Evolutionary conservation across 441 rosid genomes (phyloP).

Genomic region (Adansonia rubrostipa): DNA sequence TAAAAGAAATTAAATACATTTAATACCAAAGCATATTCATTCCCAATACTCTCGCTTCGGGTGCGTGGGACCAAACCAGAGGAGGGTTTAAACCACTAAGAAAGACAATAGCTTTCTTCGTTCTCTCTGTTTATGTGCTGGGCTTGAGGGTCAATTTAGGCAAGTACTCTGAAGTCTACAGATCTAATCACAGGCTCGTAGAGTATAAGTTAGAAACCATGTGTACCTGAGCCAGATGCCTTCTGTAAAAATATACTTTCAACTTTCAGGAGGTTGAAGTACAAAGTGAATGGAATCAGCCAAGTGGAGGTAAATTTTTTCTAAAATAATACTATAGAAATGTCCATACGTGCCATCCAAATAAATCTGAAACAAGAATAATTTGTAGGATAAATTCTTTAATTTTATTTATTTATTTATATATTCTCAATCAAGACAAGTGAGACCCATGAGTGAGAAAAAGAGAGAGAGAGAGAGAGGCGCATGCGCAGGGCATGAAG

Average conservation of each 20-base stretch:
- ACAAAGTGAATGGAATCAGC: not conserved
- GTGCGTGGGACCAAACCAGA: not conserved
- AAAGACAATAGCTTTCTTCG: not conserved
- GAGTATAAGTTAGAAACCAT: not conserved
- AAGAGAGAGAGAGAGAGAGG: not conserved
- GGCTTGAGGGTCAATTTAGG: not conserved
- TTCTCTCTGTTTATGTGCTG: not conserved
- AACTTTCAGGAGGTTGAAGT: not conserved
- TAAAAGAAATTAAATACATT: no score
- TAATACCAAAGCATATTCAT: no score
- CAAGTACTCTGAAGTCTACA: not conserved
- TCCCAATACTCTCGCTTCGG: no score
- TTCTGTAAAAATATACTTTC: not conserved
- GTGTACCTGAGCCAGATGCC: not conserved
- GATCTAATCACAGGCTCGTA: not conserved
- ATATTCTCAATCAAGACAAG: constrained; percentile 26
- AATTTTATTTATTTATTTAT: not conserved
- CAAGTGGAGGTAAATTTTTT: not conserved
- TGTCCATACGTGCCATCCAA: not conserved
- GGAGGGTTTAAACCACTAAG: not conserved
- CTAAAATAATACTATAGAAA: not conserved
- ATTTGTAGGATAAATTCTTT: not conserved
- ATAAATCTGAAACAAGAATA: not conserved
- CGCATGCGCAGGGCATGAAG: constrained; percentile 8
- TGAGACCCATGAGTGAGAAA: constrained; percentile 15